Percentiles rank a stretch among this genome's conserved stretches.
phyloP scores from a whole-genome alignment of 2,329 filamentous ascomycete species.

The Plenodomus tracheiphilus region DNA sequence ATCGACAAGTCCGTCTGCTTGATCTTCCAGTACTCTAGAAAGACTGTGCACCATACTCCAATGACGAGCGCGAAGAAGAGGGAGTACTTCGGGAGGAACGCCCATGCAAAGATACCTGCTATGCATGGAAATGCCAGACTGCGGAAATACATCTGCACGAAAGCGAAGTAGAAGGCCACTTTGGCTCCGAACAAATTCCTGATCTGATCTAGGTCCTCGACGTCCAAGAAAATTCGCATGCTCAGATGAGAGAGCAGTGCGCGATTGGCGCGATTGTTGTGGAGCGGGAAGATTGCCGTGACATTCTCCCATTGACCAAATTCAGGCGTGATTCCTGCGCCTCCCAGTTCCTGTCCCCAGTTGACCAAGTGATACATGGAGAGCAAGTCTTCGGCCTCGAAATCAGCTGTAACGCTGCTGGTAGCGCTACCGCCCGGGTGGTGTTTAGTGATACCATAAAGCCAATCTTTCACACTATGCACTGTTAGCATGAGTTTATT shows the following conservation, averaged over 20 bases:
- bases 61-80: constrained; percentile 35
- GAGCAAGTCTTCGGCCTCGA: constrained; percentile 76
- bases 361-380: constrained; percentile 79
- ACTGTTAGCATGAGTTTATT: too few relatives aligned
- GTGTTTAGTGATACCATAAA: constrained; percentile 71
- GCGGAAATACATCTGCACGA: constrained; percentile 39
- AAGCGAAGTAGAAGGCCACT: constrained; percentile 46
- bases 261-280: constrained; percentile 75
- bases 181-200: constrained; percentile 77
- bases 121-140: constrained; percentile 35
- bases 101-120: constrained; percentile 35
- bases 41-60: constrained; percentile 40
- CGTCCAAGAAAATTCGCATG: constrained; percentile 68
- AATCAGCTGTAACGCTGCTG: constrained; percentile 62
- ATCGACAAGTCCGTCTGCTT: constrained; percentile 37
- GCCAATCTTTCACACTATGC: constrained; percentile 77
- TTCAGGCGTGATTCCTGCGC: constrained; percentile 74
- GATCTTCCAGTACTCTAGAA: constrained; percentile 43
- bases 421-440: constrained; percentile 55
- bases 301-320: constrained; percentile 73
- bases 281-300: constrained; percentile 75
- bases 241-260: constrained; percentile 76
- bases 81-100: constrained; percentile 37
- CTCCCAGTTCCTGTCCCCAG: constrained; percentile 71
- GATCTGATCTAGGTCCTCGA: constrained; percentile 71